A percentile compares a stretch with the other conserved stretches of the same genome.
Conservation (phyloP, 2,329 filamentous ascomycete genomes). For the Parafenestella ontariensis region DNA sequence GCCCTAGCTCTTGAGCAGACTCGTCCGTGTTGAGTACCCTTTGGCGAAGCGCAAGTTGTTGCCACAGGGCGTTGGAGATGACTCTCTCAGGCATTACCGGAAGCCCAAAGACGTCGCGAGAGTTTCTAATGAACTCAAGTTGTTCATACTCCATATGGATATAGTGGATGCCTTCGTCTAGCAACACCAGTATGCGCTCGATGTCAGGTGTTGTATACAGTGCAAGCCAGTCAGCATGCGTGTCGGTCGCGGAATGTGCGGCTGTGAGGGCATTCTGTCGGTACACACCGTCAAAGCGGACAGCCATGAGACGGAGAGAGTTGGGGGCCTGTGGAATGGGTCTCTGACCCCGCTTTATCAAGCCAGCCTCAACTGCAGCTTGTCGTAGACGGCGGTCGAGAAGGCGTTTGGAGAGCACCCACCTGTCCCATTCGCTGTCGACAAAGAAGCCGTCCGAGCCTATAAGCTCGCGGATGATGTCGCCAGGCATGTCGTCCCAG, state of each 20-base stretch:
- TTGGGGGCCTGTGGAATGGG: slow-evolving; percentile 57
- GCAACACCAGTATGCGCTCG: slow-evolving; percentile 61
- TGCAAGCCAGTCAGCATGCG: slow-evolving; percentile 57
- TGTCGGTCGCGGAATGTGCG: slow-evolving; percentile 50
- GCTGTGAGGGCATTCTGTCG: slow-evolving; percentile 53
- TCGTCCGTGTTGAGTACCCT: slow-evolving; percentile 61
- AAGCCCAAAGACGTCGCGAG: slow-evolving; percentile 61
- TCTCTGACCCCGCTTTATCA: slow-evolving; percentile 54
- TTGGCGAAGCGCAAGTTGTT: slow-evolving; percentile 63
- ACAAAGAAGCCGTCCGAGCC: slow-evolving; percentile 67
- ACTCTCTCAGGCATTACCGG: slow-evolving; percentile 63
- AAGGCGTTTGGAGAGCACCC: slow-evolving; percentile 62
- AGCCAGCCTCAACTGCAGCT: slow-evolving; percentile 56
- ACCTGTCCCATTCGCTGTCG: slow-evolving; percentile 64
- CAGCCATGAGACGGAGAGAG: slow-evolving; percentile 57
- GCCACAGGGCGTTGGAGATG: slow-evolving; percentile 64
- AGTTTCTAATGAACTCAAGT: slow-evolving; percentile 60
- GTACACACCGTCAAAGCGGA: slow-evolving; percentile 62
- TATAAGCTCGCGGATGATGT: slow-evolving; percentile 65
- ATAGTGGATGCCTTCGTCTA: slow-evolving; percentile 67
- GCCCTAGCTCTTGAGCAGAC: slow-evolving; percentile 59
- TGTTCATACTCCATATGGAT: slow-evolving; percentile 66
- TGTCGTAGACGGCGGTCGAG: slow-evolving; percentile 59
- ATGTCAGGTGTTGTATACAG: slow-evolving; percentile 63
- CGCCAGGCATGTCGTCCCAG: slow-evolving; percentile 65